Base-by-base conservation (phyloP, 2,329 filamentous ascomycete genomes). In the Nectriaceae sp. region DNA sequence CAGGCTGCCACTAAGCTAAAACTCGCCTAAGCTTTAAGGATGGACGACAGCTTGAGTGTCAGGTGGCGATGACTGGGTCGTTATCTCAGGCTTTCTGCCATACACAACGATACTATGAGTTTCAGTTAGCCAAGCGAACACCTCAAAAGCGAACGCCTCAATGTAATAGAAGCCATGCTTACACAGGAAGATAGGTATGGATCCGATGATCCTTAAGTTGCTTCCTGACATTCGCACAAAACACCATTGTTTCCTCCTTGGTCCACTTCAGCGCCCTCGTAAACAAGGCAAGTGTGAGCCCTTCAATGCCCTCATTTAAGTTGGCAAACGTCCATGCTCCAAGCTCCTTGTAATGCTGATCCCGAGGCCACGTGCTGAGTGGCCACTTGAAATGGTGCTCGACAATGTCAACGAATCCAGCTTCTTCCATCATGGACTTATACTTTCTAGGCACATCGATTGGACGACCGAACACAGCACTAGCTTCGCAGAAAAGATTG, bases 331-430 rank as follows among this genome's bases (percentile, higher is more conserved):
- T 39, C 49, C 49, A 52, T 3, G 22, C 16, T 11, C 49, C 49
- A 8, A 52, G 20, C 19, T 52, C 49, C 31, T 52, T 52, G 5
- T 49, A 52, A 19, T 42, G 41, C 26, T 52, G 44, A 15, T 52
- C 46, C 13, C 43, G 48, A 13, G 49, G 49, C 49, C 49, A 52
- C 20, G 35, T 21, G 16, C 49, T 52, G 1, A 49, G 38, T 6
- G 49, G 49, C 49, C 46, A 52, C 21, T 52, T 49, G 33, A 31
- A 45, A 5, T 26, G 21, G 4, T 21, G 42, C 42, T 49, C 46
- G 0, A 52, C 42, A 6, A 52, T 42, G 10, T 33, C 29, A 10
- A 24, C 36, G 11, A 52, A 50, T 1, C 46, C 43, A 3, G 35
- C 42, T 21, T 39, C 16, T n/a, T 46, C 19, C 46, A 52, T 39